These are phyloP conservation scores for Cenchrus fungigraminus DNA, from an alignment of 176 grass and related monocot genomes.

Conservation along the genomic window DNA sequence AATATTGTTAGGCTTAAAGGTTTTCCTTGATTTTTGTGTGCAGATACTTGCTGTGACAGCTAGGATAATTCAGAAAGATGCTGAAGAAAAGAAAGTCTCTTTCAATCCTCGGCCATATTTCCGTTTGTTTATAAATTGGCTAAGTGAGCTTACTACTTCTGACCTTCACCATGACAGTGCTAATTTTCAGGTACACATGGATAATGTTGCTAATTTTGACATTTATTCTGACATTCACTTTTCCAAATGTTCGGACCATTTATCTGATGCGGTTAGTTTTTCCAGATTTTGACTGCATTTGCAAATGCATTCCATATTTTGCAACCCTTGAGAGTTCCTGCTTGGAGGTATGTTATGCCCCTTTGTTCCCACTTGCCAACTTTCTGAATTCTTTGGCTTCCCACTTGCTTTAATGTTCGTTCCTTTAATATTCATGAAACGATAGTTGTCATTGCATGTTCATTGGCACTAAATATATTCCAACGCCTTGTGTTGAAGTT, in stretches of 20 bases:
- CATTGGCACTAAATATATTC: not conserved
- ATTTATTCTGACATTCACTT: not conserved
- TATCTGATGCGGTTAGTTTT: constrained; percentile 31
- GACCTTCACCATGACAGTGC: constrained; percentile 67
- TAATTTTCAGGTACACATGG: constrained; percentile 76
- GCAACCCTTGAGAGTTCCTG: constrained; percentile 60
- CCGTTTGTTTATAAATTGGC: constrained; percentile 87
- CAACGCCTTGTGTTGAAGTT: not conserved
- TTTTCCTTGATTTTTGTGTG: constrained; percentile 39
- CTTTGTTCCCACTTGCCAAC: not conserved
- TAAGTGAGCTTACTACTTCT: constrained; percentile 75
- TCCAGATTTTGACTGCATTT: constrained; percentile 54
- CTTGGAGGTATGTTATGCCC: constrained; percentile 54
- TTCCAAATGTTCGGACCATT: not conserved
- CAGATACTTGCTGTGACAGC: constrained; percentile 76
- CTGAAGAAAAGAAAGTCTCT: constrained; percentile 86
- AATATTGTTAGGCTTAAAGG: constrained; percentile 8
- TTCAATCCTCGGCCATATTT: constrained; percentile 91
- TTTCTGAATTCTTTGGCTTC: constrained; percentile 11
- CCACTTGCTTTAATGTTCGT: not conserved
- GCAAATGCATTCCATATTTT: constrained; percentile 50
- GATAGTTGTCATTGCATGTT: not conserved
- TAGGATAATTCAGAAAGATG: constrained; percentile 84
- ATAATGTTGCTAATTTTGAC: constrained; percentile 19
- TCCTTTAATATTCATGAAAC: not conserved